Conservation (phyloP, 305 asterid species). For the Solanum hybrid region DNA sequence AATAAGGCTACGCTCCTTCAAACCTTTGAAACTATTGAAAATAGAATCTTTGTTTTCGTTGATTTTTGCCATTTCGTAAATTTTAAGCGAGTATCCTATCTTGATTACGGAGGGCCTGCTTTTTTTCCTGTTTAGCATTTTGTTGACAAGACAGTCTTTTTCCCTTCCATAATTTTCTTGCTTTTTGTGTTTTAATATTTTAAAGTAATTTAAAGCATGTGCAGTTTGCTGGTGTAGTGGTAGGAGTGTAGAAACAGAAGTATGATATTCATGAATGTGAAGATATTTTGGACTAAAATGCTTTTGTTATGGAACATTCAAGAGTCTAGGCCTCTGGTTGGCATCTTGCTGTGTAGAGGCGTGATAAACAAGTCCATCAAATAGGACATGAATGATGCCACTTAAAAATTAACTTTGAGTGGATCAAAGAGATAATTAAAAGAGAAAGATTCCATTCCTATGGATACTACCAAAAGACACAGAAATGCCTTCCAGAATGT, state of each 20-base stretch:
- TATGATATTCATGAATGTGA: neutral
- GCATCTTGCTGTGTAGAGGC: neutral
- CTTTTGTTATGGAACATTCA: neutral
- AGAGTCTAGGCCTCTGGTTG: neutral
- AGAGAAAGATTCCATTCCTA: neutral
- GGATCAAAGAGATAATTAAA: neutral
- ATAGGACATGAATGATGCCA: neutral
- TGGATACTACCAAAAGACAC: neutral
- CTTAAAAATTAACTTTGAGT: neutral
- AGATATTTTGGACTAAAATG: neutral
- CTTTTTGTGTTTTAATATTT: neutral
- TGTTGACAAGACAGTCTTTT: neutral
- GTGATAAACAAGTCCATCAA: neutral
- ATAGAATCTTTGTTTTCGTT: too few species aligned
- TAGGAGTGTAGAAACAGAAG: neutral
- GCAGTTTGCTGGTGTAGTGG: neutral
- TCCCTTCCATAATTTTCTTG: neutral
- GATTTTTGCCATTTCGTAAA: neutral
- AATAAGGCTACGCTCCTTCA: too few species aligned
- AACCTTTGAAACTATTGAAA: too few species aligned
- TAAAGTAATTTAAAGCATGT: neutral
- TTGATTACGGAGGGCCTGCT: neutral
- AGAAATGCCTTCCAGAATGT: neutral
- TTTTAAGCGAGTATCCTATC: neutral
- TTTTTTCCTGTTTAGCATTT: neutral